Percentiles rank a stretch among this genome's conserved stretches.
Conservation (phyloP, 345 rosid genomes). For the Cardiospermum halicacabum region DNA sequence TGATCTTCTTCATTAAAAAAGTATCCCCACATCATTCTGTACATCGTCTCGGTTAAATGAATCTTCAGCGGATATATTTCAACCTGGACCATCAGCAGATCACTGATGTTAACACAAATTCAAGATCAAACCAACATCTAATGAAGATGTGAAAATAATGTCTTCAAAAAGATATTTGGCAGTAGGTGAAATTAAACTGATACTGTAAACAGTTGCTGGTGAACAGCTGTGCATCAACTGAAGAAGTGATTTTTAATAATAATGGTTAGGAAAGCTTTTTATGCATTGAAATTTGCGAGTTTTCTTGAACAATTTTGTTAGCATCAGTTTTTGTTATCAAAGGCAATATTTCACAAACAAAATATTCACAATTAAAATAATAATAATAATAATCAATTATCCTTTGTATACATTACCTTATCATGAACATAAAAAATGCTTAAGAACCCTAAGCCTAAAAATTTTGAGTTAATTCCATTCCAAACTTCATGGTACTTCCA, state of each 20-base stretch:
- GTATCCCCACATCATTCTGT: conserved; percentile 97
- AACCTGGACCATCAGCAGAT: conserved; percentile 47
- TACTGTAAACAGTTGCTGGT: neutral
- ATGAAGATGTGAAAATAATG: neutral
- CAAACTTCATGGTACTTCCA: too few species aligned
- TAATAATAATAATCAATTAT: too few species aligned
- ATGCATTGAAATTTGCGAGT: too few species aligned
- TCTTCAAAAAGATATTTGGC: conserved; percentile 1
- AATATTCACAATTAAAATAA: too few species aligned
- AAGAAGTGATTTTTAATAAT: neutral
- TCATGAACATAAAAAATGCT: too few species aligned
- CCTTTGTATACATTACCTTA: too few species aligned
- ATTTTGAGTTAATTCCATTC: too few species aligned
- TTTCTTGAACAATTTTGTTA: too few species aligned
- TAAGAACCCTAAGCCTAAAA: too few species aligned
- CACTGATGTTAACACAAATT: conserved; percentile 4
- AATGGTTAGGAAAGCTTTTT: too few species aligned
- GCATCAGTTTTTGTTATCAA: too few species aligned
- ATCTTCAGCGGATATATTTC: conserved; percentile 95
- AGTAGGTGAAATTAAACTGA: neutral
- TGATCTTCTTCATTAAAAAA: conserved; percentile 97
- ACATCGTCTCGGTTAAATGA: conserved; percentile 96
- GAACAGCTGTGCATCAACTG: neutral
- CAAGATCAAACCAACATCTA: neutral
- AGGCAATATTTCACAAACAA: too few species aligned